Evolutionary conservation across 2,329 filamentous ascomycete genomes (phyloP).

Genomic region (Fusarium sp.): DNA sequence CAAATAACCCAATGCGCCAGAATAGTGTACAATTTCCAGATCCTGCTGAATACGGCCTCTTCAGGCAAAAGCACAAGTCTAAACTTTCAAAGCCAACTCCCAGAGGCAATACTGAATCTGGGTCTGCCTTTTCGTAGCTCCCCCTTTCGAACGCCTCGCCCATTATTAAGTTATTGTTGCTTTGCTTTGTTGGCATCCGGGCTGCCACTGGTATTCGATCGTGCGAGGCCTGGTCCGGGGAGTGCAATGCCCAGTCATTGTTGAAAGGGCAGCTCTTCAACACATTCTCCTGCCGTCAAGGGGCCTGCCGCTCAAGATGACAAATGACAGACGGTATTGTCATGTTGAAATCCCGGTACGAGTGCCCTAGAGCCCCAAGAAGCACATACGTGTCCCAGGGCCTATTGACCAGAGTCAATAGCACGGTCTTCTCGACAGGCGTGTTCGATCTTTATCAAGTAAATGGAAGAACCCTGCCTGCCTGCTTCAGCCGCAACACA

Average conservation of each 20-base stretch:
- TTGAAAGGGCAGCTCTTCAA: not conserved
- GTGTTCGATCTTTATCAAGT: constrained; percentile 10
- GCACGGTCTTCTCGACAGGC: not conserved
- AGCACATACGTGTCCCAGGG: not conserved
- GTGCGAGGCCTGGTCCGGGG: not conserved
- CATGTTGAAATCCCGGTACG: not conserved
- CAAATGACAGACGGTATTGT: not conserved
- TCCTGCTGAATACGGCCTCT: not conserved
- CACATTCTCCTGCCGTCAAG: not conserved
- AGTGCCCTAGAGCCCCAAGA: not conserved
- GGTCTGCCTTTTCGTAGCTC: not conserved
- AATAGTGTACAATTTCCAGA: not conserved
- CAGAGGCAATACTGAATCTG: not conserved
- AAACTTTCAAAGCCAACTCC: constrained; percentile 18
- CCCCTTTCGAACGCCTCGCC: not conserved
- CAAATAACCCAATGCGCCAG: not conserved
- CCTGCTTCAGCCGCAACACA: constrained; percentile 52
- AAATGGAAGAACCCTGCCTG: not conserved
- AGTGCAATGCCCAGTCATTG: not conserved
- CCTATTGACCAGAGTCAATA: not conserved
- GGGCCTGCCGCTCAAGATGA: not conserved
- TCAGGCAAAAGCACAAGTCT: not conserved
- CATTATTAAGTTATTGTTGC: not conserved
- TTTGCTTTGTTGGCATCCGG: not conserved
- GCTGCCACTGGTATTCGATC: not conserved